Evolutionary conservation across 2,329 filamentous ascomycete genomes (phyloP).

Genomic region (Amauroascus verrucosus): DNA sequence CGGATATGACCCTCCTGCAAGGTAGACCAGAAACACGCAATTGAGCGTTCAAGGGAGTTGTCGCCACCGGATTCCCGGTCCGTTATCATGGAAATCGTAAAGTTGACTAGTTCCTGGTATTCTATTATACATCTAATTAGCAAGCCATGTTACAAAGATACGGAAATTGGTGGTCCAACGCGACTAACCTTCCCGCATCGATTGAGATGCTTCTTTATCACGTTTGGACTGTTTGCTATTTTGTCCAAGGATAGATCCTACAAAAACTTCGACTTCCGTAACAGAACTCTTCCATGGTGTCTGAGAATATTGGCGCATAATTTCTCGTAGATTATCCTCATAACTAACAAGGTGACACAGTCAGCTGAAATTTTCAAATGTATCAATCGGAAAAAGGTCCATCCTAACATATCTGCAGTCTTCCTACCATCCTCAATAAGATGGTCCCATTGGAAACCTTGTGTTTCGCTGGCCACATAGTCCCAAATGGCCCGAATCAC

Average conservation of each 20-base stretch:
- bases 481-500: constrained; percentile 22
- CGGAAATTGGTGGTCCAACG: not conserved
- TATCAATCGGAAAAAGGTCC: not conserved
- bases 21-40: constrained; percentile 21
- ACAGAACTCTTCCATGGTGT: constrained; percentile 19
- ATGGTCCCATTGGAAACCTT: constrained; percentile 22
- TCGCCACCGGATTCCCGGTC: constrained; percentile 17
- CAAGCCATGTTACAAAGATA: not conserved
- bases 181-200: constrained; percentile 19
- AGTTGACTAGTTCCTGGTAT: constrained; percentile 20
- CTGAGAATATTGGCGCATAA: constrained; percentile 20
- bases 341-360: constrained; percentile 10
- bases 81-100: constrained; percentile 18
- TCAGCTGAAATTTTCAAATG: not conserved
- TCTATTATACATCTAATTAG: constrained; percentile 10
- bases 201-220: constrained; percentile 20
- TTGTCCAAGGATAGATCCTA: constrained; percentile 18
- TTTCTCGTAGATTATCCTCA: constrained; percentile 16
- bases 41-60: constrained; percentile 22
- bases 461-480: constrained; percentile 18
- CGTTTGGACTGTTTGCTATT: constrained; percentile 18
- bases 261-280: constrained; percentile 17
- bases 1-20: constrained; percentile 3
- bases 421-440: constrained; percentile 14
- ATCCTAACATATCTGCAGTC: constrained; percentile 19